Percentiles rank a stretch among this genome's conserved stretches.
Conservation (phyloP, 495 filamentous ascomycete species). For the Physcia stellaris region DNA sequence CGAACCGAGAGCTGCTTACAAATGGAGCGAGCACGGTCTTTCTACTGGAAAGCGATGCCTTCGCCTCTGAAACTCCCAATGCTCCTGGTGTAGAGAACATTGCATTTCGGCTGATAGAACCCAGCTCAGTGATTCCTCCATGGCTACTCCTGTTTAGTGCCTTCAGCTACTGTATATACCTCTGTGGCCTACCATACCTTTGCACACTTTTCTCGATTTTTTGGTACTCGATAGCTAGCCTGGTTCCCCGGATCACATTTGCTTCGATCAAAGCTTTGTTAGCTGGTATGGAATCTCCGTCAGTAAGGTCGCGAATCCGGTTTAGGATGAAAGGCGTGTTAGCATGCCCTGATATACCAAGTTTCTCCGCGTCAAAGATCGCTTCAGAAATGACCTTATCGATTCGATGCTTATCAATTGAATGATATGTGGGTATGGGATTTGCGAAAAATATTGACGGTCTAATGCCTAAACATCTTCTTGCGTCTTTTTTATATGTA, state of each 20-base stretch:
- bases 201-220: no score
- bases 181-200: no score
- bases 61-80: neutral
- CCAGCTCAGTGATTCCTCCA: no score
- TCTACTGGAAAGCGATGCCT: neutral
- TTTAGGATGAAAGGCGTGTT: constrained; percentile 82
- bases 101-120: no score
- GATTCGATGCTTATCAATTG: constrained; percentile 61
- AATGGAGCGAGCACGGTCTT: neutral
- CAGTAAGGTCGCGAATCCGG: constrained; percentile 69
- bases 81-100: no score
- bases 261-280: constrained; percentile 67
- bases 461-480: constrained; percentile 47
- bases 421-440: constrained; percentile 59
- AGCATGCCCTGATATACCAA: constrained; percentile 56
- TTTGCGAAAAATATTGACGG: constrained; percentile 79
- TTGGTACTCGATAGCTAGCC: constrained; percentile 69
- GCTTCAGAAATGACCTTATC: constrained; percentile 59
- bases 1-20: neutral
- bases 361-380: constrained; percentile 51
- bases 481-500: no score
- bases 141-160: no score
- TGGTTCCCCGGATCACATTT: constrained; percentile 69
- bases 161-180: no score
- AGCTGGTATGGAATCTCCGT: constrained; percentile 53